Evolutionary conservation across 2,329 filamentous ascomycete species (phyloP).

Genomic region (Monilinia laxa): DNA sequence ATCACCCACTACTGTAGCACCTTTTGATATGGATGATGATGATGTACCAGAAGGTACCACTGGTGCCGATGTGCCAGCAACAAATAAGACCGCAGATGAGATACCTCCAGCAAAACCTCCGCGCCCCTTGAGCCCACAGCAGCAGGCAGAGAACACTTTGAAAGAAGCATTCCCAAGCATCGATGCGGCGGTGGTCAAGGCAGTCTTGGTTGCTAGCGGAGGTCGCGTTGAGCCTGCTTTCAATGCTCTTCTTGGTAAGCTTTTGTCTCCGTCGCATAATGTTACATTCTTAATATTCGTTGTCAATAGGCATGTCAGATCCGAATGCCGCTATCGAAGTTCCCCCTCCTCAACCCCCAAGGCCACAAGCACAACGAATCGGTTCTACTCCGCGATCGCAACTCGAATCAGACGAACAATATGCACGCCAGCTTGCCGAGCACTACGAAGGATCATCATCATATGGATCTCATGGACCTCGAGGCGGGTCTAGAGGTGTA

Average conservation of each 20-base stretch:
- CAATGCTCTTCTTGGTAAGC: constrained; percentile 81
- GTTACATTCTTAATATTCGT: constrained; percentile 20
- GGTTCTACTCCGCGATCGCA: constrained; percentile 67
- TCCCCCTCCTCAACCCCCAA: constrained; percentile 73
- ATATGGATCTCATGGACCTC: constrained; percentile 50
- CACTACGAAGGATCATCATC: constrained; percentile 67
- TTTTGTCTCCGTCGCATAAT: background rate
- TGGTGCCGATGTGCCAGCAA: constrained; percentile 47
- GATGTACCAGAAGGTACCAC: constrained; percentile 61
- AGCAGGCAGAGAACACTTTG: constrained; percentile 83
- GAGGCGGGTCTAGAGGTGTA: constrained; percentile 42
- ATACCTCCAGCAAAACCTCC: constrained; percentile 74
- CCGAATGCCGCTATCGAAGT: constrained; percentile 63
- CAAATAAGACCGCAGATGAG: constrained; percentile 46
- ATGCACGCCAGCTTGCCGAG: constrained; percentile 88
- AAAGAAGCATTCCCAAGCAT: constrained; percentile 92
- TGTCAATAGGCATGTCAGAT: constrained; percentile 69
- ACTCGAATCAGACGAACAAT: constrained; percentile 85
- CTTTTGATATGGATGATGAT: constrained; percentile 69
- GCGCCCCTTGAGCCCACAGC: constrained; percentile 73
- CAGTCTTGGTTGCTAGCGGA: constrained; percentile 80
- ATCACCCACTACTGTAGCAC: constrained; percentile 64
- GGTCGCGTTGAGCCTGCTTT: constrained; percentile 92
- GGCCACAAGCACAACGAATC: constrained; percentile 61
- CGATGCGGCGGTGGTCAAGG: constrained; percentile 77